Evolutionary conservation across 1,284 basidiomycete genomes (phyloP).

Genomic region (Marasmius tenuissimus): DNA sequence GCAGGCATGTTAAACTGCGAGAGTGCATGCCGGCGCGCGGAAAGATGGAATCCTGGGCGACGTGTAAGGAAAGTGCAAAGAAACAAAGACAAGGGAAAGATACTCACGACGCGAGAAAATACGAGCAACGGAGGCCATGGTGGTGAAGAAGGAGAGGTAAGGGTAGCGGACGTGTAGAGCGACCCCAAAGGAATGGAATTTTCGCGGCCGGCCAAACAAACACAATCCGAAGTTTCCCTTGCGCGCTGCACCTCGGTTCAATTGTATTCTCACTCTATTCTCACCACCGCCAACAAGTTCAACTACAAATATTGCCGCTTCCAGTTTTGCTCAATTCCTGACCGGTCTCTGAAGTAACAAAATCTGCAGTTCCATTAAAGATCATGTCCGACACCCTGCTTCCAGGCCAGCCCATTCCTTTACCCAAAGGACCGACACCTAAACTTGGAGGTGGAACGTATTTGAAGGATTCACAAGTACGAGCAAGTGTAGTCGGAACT

Average conservation of each 20-base stretch:
- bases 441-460: slow-evolving; percentile 75
- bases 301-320: neutral
- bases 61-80: slow-evolving; percentile 10
- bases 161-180: slow-evolving; percentile 6
- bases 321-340: neutral
- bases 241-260: neutral
- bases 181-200: neutral
- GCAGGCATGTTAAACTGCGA: slow-evolving; percentile 96
- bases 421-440: slow-evolving; percentile 57
- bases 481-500: slow-evolving; percentile 75
- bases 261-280: neutral
- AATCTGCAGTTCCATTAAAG: neutral
- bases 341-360: neutral
- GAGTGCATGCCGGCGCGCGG: slow-evolving; percentile 76
- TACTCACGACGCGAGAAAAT: slow-evolving; percentile 66
- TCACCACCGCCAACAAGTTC: neutral
- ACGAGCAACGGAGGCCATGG: slow-evolving; percentile 66
- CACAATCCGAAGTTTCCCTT: neutral
- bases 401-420: slow-evolving; percentile 80
- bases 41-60: slow-evolving; percentile 75
- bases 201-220: neutral
- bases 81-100: slow-evolving; percentile 4
- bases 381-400: slow-evolving; percentile 49
- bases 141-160: slow-evolving; percentile 18
- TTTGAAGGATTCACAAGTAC: slow-evolving; percentile 57